Evolutionary conservation across 2,329 filamentous ascomycete species (phyloP), one percentile per base, ranked within the genome.

Genomic region (Phaeosphaeriaceae sp.): DNA sequence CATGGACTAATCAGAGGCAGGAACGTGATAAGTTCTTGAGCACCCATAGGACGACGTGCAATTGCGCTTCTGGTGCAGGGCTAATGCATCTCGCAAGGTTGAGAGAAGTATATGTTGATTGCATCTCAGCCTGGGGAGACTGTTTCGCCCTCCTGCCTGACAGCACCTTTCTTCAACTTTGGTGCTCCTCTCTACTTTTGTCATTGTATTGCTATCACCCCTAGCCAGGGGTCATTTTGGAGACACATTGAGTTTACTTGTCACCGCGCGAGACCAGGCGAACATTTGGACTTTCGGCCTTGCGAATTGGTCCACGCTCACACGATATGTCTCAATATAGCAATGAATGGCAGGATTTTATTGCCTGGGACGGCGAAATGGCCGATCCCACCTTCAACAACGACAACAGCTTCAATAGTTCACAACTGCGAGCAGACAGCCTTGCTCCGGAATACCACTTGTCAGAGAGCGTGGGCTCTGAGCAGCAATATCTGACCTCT

Each of bases 351-450:
- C 63, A 74, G 52, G 69, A 72, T 21, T 52, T 75, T 7, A 55
- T 76, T 46, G 60, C 57, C 13, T 75, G 70, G 73, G 68, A 73
- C 30, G 73, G 65, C 7, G 71, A 73, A 40, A 17, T 72, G n/a
- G 68, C 63, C 52, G 67, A 74, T 52, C 64, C 71, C 10, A 55
- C 74, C 30, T 76, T 71, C 57, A 66, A 68, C 24, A 63, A 60
- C 46, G 66, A 71, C 49, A 52, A 51, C 13, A 59, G 56, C 24
- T 66, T 66, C 44, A 56, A 61, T 1, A 56, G 47, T 10, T 42
- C 52, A 32, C 58, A 40, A 40, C 6, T 40, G 35, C 35, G 62
- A 21, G 49, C 42, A 30, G 52, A 58, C 15, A 60, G 55, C 54
- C 68, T 64, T 51, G 28, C 54, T 11, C 52, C 54, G 13, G 57